These are phyloP conservation scores for Fomitopsis pulvina DNA, from an alignment of 768 basidiomycete genomes.

Conservation along the genomic window DNA sequence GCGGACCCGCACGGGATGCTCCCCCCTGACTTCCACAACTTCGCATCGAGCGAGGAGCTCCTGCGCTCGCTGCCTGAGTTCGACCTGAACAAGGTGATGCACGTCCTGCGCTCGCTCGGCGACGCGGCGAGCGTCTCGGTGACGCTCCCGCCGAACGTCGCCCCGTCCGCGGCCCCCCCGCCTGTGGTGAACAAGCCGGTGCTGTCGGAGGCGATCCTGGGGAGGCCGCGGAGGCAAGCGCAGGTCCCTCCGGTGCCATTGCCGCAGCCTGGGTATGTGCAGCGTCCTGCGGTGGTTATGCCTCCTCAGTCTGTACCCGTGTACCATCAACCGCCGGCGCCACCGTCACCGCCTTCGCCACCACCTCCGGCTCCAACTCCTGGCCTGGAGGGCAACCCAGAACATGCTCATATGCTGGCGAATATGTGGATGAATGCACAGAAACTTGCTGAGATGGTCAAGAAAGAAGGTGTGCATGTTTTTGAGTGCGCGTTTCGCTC, in stretches of 20 bases:
- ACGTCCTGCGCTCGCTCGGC: slow-evolving; percentile 56
- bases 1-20: slow-evolving; percentile 13
- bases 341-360: neutral
- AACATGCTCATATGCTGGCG: slow-evolving; percentile 63
- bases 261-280: too few relatives aligned
- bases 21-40: slow-evolving; percentile 32
- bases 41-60: slow-evolving; percentile 65
- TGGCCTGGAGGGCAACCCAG: slow-evolving; percentile 38
- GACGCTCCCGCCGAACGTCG: slow-evolving; percentile 16
- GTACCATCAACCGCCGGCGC: slow-evolving; percentile 1
- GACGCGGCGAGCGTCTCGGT: slow-evolving; percentile 42
- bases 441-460: slow-evolving; percentile 64
- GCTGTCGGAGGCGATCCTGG: slow-evolving; percentile 37
- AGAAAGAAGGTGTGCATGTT: slow-evolving; percentile 48
- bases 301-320: too few relatives aligned
- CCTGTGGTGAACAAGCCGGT: slow-evolving; percentile 36
- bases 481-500: neutral
- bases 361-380: slow-evolving; percentile 19
- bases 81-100: slow-evolving; percentile 65
- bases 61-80: slow-evolving; percentile 67
- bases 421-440: slow-evolving; percentile 73
- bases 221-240: slow-evolving; percentile 30
- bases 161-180: slow-evolving; percentile 21
- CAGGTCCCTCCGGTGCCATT: slow-evolving; percentile 1
- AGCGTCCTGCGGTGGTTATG: too few relatives aligned